Percentiles rank a stretch among this genome's conserved stretches.
Evolutionary conservation across 345 rosid genomes (phyloP).

Genomic region (Balakata baccata): DNA sequence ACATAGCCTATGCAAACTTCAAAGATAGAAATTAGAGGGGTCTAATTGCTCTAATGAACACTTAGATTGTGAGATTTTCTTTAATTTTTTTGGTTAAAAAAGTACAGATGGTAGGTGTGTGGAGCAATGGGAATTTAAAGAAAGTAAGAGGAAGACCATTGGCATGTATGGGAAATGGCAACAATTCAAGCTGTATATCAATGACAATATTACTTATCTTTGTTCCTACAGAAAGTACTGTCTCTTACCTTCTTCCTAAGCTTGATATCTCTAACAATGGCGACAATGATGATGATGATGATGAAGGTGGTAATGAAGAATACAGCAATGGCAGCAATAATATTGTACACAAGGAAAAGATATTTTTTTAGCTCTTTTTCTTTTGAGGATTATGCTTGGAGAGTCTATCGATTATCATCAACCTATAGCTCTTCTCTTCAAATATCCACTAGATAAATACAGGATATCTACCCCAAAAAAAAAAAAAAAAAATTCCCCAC

Average conservation of each 20-base stretch:
- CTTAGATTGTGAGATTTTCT: too few species aligned
- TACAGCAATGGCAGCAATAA: background rate
- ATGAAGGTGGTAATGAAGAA: conserved; percentile 19
- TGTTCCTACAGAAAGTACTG: conserved; percentile 48
- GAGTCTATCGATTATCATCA: conserved; percentile 64
- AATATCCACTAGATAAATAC: conserved; percentile 69
- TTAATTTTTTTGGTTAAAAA: background rate
- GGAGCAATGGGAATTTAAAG: conserved; percentile 72
- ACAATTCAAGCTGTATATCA: conserved; percentile 30
- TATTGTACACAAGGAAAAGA: conserved; percentile 14
- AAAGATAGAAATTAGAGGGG: too few species aligned
- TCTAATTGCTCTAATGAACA: too few species aligned
- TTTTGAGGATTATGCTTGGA: conserved; percentile 85
- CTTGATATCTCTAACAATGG: background rate
- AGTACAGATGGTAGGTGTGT: conserved; percentile 60
- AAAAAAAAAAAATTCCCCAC: background rate
- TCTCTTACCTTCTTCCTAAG: conserved; percentile 45
- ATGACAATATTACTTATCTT: conserved; percentile 63
- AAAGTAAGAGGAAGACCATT: conserved; percentile 66
- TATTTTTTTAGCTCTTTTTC: conserved; percentile 45
- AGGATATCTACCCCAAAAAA: conserved; percentile 20
- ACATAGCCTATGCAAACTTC: too few species aligned
- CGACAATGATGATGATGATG: background rate
- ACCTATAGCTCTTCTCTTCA: conserved; percentile 52
- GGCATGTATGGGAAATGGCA: conserved; percentile 30